phyloP scores from a whole-genome alignment of 805 yeast species.

The Hanseniaspora lindneri region DNA sequence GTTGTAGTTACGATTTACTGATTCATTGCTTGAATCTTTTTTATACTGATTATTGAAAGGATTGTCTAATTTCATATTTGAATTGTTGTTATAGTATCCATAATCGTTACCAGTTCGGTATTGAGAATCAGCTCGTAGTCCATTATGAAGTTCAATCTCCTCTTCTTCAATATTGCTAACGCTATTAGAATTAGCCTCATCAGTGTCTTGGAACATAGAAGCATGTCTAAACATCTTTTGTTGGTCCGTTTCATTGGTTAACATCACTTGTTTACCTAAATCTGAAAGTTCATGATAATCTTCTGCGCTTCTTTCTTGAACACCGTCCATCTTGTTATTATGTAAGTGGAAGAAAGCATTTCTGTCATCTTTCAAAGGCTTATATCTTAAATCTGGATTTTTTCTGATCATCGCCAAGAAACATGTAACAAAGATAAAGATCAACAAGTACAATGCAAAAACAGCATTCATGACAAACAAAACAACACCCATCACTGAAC shows the following conservation, averaged over 20 bases:
- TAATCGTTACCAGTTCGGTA: conserved; percentile 5
- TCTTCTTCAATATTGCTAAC: conserved; percentile 3
- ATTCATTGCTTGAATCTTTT: conserved; percentile 11
- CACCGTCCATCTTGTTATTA: conserved; percentile 30
- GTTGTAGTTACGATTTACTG: neutral
- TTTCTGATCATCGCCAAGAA: conserved; percentile 68
- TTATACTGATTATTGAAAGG: conserved; percentile 6
- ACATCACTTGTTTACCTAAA: conserved; percentile 30
- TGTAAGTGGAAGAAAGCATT: conserved; percentile 80
- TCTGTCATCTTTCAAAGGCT: conserved; percentile 93
- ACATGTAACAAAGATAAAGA: conserved; percentile 83
- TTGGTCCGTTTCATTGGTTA: conserved; percentile 28
- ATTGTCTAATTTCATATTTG: conserved; percentile 11
- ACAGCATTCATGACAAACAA: conserved; percentile 82
- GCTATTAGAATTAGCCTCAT: conserved; percentile 2
- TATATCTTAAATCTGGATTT: conserved; percentile 91
- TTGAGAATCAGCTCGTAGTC: neutral
- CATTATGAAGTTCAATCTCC: conserved; percentile 1
- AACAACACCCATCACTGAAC: conserved; percentile 83
- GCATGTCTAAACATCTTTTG: conserved; percentile 21
- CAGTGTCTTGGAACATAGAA: conserved; percentile 13
- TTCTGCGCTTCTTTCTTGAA: conserved; percentile 19
- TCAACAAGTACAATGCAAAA: conserved; percentile 66
- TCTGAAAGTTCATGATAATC: conserved; percentile 27
- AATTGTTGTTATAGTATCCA: neutral